Evolutionary conservation across 2,329 filamentous ascomycete species (phyloP), one percentile per base, ranked within the genome.

Genomic region (Aaosphaeria pasadenensis): DNA sequence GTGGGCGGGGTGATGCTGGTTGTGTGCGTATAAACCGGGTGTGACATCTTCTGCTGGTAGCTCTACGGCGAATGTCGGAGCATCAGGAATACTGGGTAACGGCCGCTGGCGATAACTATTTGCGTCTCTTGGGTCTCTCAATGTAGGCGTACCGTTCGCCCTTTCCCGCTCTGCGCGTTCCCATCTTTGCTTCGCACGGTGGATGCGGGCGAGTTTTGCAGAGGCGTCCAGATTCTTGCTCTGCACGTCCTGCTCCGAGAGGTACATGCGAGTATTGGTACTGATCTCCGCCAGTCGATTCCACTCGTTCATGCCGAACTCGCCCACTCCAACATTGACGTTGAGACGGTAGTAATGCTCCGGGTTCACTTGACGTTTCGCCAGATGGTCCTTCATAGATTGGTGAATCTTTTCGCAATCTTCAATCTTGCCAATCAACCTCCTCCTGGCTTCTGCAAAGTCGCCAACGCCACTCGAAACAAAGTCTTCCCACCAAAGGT

Each of bases 221-320:
- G 92, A 86, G 0, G 91, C 85, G 47, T 86, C 82, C 45, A 87
- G 77, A 5, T 89, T 89, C 80, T 90, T 88, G 57, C 75, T 80
- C 66, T 95, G 88, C 49, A 95, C 86, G 1, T 84, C 84, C 7
- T 81, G 77, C 52, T 86, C 86, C 6, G 79, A 76, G 45, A 99
- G 81, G 66, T 97, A 99, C 54, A 87, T 83, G 57, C 89, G 82
- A 0, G 94, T 99, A 64, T 87, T 87, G 11, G 90, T 96, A 74
- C 89, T 96, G 72, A 99, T 97, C 45, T 96, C 92, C 29, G 89
- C 87, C n/a, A 97, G 75, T 4, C 91, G 84, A 60, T 89, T 83
- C 94, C 94, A 99, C 68, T 97, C 94, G 66, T 97, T 99, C 91
- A 99, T 97, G 44, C 89, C 92, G 67, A 96, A 97, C 65, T 97